These are phyloP conservation scores for Hyparrhenia diplandra DNA, from an alignment of 176 grass and related monocot species.

Conservation along the genomic window DNA sequence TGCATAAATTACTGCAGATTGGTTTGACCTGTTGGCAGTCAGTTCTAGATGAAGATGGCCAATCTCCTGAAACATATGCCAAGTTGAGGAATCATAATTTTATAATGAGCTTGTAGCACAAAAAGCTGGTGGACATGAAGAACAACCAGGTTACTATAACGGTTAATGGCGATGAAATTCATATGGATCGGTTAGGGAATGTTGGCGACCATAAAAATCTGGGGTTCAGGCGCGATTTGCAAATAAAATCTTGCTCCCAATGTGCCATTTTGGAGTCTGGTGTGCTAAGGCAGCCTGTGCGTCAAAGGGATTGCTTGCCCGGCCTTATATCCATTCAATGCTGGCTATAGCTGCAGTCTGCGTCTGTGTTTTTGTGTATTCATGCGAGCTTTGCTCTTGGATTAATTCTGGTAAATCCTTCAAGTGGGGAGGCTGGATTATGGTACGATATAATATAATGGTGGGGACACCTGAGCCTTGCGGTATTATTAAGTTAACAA, in stretches of 20 bases:
- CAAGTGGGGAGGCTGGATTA: conserved; percentile 76
- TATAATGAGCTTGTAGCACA: conserved; percentile 72
- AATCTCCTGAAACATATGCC: conserved; percentile 74
- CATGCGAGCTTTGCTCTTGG: conserved; percentile 58
- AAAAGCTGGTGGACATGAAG: conserved; percentile 66
- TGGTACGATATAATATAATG: conserved; percentile 50
- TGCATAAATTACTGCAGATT: conserved; percentile 50
- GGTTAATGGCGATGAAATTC: conserved; percentile 47
- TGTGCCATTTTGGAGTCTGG: conserved; percentile 59
- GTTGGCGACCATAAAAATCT: conserved; percentile 29
- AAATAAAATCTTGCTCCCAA: conserved; percentile 61
- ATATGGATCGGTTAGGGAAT: conserved; percentile 34
- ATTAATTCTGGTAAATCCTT: conserved; percentile 67
- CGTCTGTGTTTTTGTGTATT: conserved; percentile 92
- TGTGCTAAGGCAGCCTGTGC: conserved; percentile 35
- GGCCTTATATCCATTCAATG: conserved; percentile 86
- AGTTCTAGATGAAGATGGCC: conserved; percentile 56
- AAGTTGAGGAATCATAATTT: conserved; percentile 55
- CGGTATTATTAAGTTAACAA: conserved; percentile 24
- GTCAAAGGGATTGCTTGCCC: conserved; percentile 64
- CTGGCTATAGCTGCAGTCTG: conserved; percentile 96
- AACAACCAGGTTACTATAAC: conserved; percentile 68
- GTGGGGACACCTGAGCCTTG: not conserved
- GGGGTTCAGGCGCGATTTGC: conserved; percentile 26
- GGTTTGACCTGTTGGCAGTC: conserved; percentile 85